These are phyloP conservation scores for Pulveroboletus sp. DNA, from an alignment of 768 basidiomycete species.

Conservation along the genomic window DNA sequence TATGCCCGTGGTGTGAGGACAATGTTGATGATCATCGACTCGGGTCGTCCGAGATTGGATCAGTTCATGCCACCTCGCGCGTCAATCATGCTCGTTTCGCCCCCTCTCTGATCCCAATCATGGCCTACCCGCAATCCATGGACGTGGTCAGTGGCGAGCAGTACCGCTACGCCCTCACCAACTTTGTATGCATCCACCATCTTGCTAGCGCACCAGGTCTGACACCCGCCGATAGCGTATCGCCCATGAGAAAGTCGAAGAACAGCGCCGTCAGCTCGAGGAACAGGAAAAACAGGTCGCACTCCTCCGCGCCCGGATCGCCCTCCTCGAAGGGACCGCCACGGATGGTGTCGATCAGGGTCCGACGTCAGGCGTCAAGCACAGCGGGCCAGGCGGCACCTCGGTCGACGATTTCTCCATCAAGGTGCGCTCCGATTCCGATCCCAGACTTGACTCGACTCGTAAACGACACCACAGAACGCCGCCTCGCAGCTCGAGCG, in stretches of 20 bases:
- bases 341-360: no score
- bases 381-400: conserved; percentile 54
- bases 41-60: no score
- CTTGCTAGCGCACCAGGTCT: neutral
- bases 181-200: conserved; percentile 57
- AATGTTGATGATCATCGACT: no score
- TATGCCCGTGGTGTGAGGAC: no score
- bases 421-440: conserved; percentile 47
- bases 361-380: no score
- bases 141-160: conserved; percentile 53
- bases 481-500: conserved; percentile 79
- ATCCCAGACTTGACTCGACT: no score
- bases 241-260: conserved; percentile 86
- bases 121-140: conserved; percentile 19
- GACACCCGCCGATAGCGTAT: conserved; percentile 46
- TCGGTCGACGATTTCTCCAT: conserved; percentile 88
- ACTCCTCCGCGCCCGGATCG: conserved; percentile 63
- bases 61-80: no score
- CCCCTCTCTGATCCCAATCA: neutral
- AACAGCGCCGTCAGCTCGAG: conserved; percentile 72
- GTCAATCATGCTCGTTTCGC: no score
- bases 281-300: conserved; percentile 85
- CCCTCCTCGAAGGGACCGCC: conserved; percentile 63
- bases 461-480: conserved; percentile 44
- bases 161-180: conserved; percentile 78